A percentile compares a stretch with the other conserved stretches of the same genome.
Conservation (phyloP, 1,284 basidiomycete genomes). For the Microbotryum intermedium region DNA sequence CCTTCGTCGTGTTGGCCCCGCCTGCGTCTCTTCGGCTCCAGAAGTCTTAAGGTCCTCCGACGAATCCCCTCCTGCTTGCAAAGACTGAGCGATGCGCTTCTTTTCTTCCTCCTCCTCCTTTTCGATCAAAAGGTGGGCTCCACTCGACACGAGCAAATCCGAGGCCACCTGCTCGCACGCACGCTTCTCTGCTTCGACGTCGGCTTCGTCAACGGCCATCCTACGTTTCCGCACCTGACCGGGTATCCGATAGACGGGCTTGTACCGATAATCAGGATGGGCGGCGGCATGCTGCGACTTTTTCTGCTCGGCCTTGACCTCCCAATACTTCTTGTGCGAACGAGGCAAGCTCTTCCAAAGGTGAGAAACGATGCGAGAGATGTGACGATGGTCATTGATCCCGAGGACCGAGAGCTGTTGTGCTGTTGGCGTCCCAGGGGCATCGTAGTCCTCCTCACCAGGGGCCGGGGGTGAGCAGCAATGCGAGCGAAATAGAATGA, state of each 20-base stretch:
- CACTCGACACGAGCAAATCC: background rate
- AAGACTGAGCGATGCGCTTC: background rate
- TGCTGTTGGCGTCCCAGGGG: conserved; percentile 24
- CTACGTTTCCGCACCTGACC: conserved; percentile 17
- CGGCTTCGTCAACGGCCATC: conserved; percentile 7
- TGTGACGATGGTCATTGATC: conserved; percentile 36
- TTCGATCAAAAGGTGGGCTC: background rate
- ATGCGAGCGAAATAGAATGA: conserved; percentile 85
- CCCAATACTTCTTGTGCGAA: conserved; percentile 34
- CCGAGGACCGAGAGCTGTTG: conserved; percentile 21
- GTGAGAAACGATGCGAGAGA: conserved; percentile 34
- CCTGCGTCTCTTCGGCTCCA: background rate
- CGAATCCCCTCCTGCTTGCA: background rate
- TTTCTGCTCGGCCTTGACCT: conserved; percentile 30
- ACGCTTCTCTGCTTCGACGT: conserved; percentile 14
- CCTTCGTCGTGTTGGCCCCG: background rate
- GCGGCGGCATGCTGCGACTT: conserved; percentile 33
- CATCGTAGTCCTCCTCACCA: background rate
- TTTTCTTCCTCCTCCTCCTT: background rate
- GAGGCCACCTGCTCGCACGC: conserved; percentile 8
- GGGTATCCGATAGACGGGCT: conserved; percentile 30
- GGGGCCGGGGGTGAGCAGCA: conserved; percentile 67
- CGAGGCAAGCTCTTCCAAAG: conserved; percentile 33
- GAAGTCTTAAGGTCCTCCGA: background rate
- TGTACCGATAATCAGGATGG: conserved; percentile 36